Evolutionary conservation across 1,139 yeast species (phyloP).

Genomic region (Lodderomyces metapsilosis): DNA sequence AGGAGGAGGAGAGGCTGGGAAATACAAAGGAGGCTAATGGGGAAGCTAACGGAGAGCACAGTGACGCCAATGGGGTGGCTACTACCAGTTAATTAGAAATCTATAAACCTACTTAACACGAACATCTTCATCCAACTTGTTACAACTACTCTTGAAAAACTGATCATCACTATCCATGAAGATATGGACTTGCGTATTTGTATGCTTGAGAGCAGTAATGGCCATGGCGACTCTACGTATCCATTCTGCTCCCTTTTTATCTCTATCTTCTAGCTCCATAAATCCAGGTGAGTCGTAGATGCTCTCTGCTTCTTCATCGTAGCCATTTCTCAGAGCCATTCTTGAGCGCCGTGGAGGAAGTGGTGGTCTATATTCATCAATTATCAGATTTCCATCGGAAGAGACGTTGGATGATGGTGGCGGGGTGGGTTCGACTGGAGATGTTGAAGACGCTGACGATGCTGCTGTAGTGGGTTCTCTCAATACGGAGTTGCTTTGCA

Average conservation of each 20-base stretch:
- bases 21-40: conserved; percentile 4
- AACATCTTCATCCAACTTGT: conserved; percentile 11
- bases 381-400: conserved; percentile 14
- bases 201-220: conserved; percentile 36
- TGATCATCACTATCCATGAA: conserved; percentile 39
- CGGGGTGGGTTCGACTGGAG: conserved; percentile 7
- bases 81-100: background rate
- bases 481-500: conserved; percentile 21
- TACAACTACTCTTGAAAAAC: conserved; percentile 23
- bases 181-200: conserved; percentile 33
- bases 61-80: background rate
- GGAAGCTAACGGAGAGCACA: no score
- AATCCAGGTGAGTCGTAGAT: conserved; percentile 15
- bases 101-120: background rate
- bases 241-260: conserved; percentile 51
- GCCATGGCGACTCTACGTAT: conserved; percentile 41
- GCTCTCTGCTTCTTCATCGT: conserved; percentile 11
- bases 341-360: conserved; percentile 12
- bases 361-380: conserved; percentile 14
- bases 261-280: conserved; percentile 37
- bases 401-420: conserved; percentile 17
- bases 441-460: background rate
- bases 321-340: conserved; percentile 5
- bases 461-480: conserved; percentile 9
- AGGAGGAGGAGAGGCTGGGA: conserved; percentile 5